Conservation (phyloP, 2,329 filamentous ascomycete species). For the Beauveria sp. region DNA sequence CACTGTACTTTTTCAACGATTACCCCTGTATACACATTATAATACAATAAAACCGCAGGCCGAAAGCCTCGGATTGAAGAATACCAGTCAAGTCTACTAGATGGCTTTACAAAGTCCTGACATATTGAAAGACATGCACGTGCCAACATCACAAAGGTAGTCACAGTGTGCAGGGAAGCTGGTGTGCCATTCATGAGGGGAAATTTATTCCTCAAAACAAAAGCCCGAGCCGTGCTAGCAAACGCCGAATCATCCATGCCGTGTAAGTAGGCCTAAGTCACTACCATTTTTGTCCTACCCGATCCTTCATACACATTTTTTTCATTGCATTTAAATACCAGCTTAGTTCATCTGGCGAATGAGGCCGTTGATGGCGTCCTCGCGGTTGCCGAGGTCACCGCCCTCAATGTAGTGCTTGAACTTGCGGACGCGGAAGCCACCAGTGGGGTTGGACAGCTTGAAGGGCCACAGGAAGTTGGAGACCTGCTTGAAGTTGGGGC, state of each 20-base stretch:
- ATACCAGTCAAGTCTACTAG: not conserved
- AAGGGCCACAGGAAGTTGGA: slow-evolving; percentile 99
- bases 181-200: slow-evolving; percentile 31
- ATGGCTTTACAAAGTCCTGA: not conserved
- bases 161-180: slow-evolving; percentile 25
- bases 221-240: slow-evolving; percentile 29
- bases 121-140: slow-evolving; percentile 1
- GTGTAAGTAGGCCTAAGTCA: slow-evolving; percentile 7
- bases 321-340: slow-evolving; percentile 17
- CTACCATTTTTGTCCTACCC: slow-evolving; percentile 8
- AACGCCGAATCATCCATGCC: slow-evolving; percentile 28
- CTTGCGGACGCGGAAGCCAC: slow-evolving; percentile 93
- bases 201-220: slow-evolving; percentile 28
- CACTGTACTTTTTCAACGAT: slow-evolving; percentile 1
- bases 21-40: not conserved
- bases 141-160: slow-evolving; percentile 7
- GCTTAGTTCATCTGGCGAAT: slow-evolving; percentile 97
- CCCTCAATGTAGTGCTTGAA: slow-evolving; percentile 99
- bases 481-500: slow-evolving; percentile 99
- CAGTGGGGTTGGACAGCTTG: slow-evolving; percentile 98
- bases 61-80: not conserved
- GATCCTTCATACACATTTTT: slow-evolving; percentile 24
- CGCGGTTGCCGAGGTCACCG: slow-evolving; percentile 96
- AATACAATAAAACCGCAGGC: not conserved
- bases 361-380: slow-evolving; percentile 94